phyloP scores from a whole-genome alignment of 495 filamentous ascomycete species.

The Xylaria intraflava region DNA sequence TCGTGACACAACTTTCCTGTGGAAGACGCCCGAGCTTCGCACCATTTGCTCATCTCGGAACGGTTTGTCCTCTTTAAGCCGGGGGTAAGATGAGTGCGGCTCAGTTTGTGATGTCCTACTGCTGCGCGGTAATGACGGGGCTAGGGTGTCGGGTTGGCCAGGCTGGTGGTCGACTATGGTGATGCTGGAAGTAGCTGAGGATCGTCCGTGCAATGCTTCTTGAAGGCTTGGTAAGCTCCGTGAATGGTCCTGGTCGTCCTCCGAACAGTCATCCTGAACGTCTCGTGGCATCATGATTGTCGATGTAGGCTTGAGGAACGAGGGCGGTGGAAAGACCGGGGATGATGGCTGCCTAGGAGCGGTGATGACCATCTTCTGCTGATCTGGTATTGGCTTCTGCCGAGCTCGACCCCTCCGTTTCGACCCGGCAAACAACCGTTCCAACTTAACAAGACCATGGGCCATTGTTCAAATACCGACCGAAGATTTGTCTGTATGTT shows the following conservation, averaged over 20 bases:
- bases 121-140: neutral
- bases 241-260: slow-evolving; percentile 23
- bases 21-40: neutral
- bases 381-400: slow-evolving; percentile 12
- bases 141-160: slow-evolving; percentile 7
- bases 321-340: slow-evolving; percentile 36
- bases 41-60: slow-evolving; percentile 2
- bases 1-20: neutral
- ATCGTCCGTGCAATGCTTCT: slow-evolving; percentile 15
- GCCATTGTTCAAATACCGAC: slow-evolving; percentile 16
- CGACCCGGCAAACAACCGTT: slow-evolving; percentile 23
- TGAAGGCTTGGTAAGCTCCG: slow-evolving; percentile 35
- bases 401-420: slow-evolving; percentile 16
- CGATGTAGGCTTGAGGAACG: slow-evolving; percentile 42
- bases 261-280: slow-evolving; percentile 21
- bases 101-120: neutral
- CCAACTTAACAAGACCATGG: slow-evolving; percentile 21
- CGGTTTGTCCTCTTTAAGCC: slow-evolving; percentile 17
- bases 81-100: slow-evolving; percentile 13
- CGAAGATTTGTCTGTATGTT: neutral
- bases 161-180: slow-evolving; percentile 11
- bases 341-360: slow-evolving; percentile 4
- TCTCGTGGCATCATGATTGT: slow-evolving; percentile 41
- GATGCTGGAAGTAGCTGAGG: slow-evolving; percentile 17
- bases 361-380: slow-evolving; percentile 6